Conservation (phyloP, 2,329 filamentous ascomycete species). For the Clonostachys solani region DNA sequence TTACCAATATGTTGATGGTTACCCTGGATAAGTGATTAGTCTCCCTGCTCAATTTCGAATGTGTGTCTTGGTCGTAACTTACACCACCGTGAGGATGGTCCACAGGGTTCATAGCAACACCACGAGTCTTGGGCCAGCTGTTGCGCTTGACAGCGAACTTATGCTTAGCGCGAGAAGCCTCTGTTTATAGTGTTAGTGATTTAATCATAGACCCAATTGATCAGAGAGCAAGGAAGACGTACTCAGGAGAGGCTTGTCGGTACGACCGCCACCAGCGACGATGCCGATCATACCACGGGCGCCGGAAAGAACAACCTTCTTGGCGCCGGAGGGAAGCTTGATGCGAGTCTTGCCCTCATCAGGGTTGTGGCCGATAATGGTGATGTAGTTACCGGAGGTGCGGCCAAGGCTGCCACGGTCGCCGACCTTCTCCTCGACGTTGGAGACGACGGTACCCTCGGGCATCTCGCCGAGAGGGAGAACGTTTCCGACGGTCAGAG, state of each 20-base stretch:
- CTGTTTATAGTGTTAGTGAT: constrained; percentile 35
- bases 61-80: constrained; percentile 27
- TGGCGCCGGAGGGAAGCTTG: constrained; percentile 98
- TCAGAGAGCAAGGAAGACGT: constrained; percentile 30
- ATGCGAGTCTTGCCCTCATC: constrained; percentile 99
- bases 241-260: constrained; percentile 98
- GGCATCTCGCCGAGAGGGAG: constrained; percentile 91
- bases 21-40: constrained; percentile 60
- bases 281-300: constrained; percentile 99
- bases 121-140: constrained; percentile 99
- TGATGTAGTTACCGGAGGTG: constrained; percentile 99
- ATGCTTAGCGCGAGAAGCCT: constrained; percentile 99
- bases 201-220: constrained; percentile 1
- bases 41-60: background rate
- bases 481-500: constrained; percentile 95
- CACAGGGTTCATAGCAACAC: constrained; percentile 99
- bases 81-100: constrained; percentile 97
- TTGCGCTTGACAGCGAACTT: constrained; percentile 99
- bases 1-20: constrained; percentile 99
- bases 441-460: constrained; percentile 98
- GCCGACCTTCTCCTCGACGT: constrained; percentile 98
- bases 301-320: constrained; percentile 94
- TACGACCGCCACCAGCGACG: constrained; percentile 97
- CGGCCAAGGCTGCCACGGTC: constrained; percentile 95
- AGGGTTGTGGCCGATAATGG: constrained; percentile 94